Conservation (phyloP, 1,284 basidiomycete genomes). For the Gastroboletus turbinatus region DNA sequence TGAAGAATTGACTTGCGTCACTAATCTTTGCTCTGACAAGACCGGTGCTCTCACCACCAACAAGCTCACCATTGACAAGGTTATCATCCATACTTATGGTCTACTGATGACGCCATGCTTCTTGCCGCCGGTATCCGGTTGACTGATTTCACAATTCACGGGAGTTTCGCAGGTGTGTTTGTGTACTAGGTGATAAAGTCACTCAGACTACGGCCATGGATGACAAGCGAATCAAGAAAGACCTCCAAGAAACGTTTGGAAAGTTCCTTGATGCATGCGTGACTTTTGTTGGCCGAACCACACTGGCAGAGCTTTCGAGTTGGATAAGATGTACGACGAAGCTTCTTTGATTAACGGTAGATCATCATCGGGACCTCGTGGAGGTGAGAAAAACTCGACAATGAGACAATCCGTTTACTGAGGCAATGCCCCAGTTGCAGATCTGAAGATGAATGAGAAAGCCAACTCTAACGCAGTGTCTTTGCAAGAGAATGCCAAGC, state of each 20-base stretch:
- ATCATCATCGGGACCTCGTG: conserved; percentile 61
- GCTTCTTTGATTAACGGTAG: conserved; percentile 60
- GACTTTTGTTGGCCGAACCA: conserved; percentile 68
- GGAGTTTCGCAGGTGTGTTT: conserved; percentile 63
- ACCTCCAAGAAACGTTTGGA: conserved; percentile 88
- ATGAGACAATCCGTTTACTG: background rate
- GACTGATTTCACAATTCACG: conserved; percentile 9
- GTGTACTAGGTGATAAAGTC: conserved; percentile 80
- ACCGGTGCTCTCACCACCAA: too few species aligned
- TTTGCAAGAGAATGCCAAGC: conserved; percentile 43
- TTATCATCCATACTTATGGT: too few species aligned
- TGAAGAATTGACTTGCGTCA: too few species aligned
- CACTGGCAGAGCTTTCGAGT: conserved; percentile 74
- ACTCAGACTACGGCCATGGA: conserved; percentile 88
- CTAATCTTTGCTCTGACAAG: too few species aligned
- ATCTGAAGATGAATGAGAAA: conserved; percentile 59
- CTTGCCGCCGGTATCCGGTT: background rate
- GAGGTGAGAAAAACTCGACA: conserved; percentile 35
- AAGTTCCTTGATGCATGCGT: conserved; percentile 86
- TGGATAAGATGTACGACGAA: conserved; percentile 75
- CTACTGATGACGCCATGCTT: too few species aligned
- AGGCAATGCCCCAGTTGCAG: conserved; percentile 25
- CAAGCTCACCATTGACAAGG: too few species aligned
- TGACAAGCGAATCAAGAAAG: conserved; percentile 85
- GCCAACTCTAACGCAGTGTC: conserved; percentile 43